Conservation (phyloP, 176 grass and related monocot species). For the barley (Hordeum vulgare) region DNA sequence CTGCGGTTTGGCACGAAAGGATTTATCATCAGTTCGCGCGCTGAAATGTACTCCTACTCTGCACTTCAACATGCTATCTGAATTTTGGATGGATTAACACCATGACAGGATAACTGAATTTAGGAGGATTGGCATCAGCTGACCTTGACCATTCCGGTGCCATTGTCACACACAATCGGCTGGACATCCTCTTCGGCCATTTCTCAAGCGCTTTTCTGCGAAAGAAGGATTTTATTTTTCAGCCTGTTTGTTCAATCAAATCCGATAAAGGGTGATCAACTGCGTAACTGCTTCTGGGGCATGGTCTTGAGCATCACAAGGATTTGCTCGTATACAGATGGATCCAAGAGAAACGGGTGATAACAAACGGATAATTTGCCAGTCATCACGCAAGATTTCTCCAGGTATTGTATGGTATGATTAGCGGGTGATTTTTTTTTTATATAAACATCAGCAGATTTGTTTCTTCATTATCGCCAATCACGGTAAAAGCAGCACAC, state of each 20-base stretch:
- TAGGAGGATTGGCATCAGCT: too few relatives aligned
- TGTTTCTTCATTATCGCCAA: background rate
- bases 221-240: background rate
- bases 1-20: slow-evolving; percentile 25
- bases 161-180: slow-evolving; percentile 86
- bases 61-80: background rate
- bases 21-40: background rate
- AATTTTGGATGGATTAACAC: background rate
- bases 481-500: background rate
- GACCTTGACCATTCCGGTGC: slow-evolving; percentile 95
- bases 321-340: background rate
- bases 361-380: background rate
- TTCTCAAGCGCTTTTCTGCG: slow-evolving; percentile 6
- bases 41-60: background rate
- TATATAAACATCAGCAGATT: too few relatives aligned
- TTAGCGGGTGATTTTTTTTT: background rate
- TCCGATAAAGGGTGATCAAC: too few relatives aligned
- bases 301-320: background rate
- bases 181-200: slow-evolving; percentile 90
- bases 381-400: background rate
- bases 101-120: background rate
- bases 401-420: background rate
- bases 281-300: background rate
- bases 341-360: background rate
- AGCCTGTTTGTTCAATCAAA: background rate